Percentiles rank a stretch among this genome's conserved stretches.
phyloP scores from a whole-genome alignment of 306 rosid species.

The Lathyrus oleraceus region DNA sequence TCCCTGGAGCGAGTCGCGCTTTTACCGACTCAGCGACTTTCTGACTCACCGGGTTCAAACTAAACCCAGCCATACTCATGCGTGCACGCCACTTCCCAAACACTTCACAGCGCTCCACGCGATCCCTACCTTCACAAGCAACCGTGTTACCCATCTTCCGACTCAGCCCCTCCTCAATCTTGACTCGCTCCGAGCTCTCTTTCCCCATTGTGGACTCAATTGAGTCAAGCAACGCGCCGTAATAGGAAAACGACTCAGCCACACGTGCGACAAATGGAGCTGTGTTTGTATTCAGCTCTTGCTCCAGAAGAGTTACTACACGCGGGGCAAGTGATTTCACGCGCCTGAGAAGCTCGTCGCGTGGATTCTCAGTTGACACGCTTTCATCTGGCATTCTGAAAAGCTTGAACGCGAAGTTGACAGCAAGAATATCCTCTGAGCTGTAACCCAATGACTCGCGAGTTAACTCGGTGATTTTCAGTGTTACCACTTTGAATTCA shows the following conservation, averaged over 20 bases:
- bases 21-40: constrained; percentile 53
- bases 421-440: constrained; percentile 57
- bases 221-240: constrained; percentile 62
- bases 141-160: constrained; percentile 62
- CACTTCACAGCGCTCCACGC: constrained; percentile 87
- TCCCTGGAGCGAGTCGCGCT: constrained; percentile 30
- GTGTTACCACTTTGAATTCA: constrained; percentile 41
- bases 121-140: constrained; percentile 88
- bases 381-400: constrained; percentile 83
- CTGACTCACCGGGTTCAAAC: constrained; percentile 58
- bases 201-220: constrained; percentile 39
- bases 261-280: constrained; percentile 81
- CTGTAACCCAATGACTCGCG: constrained; percentile 72
- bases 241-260: constrained; percentile 57
- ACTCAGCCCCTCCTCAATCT: constrained; percentile 64
- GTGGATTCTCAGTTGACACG: constrained; percentile 84
- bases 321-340: constrained; percentile 64
- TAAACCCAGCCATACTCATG: constrained; percentile 92
- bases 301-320: constrained; percentile 77
- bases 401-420: constrained; percentile 78
- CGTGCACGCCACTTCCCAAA: constrained; percentile 97
- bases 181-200: constrained; percentile 48
- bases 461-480: constrained; percentile 58
- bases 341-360: constrained; percentile 83
- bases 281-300: constrained; percentile 82